These are phyloP conservation scores for Medicago ruthenica DNA, from an alignment of 306 rosid genomes.

Conservation along the genomic window DNA sequence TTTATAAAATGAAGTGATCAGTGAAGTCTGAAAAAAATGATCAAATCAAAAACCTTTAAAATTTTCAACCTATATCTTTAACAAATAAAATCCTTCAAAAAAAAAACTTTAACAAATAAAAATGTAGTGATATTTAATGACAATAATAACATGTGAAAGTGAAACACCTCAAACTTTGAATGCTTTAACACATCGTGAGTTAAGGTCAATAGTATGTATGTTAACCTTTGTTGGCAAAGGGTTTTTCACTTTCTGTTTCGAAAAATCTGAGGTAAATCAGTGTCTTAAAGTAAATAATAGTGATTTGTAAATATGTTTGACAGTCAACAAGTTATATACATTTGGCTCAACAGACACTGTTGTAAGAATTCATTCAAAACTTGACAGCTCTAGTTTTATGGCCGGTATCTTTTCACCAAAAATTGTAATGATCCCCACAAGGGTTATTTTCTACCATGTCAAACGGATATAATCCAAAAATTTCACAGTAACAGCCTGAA, in stretches of 20 bases:
- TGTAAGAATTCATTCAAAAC: no score
- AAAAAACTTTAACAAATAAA: no score
- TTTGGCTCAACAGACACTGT: no score
- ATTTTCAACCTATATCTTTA: neutral
- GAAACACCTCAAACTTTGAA: neutral
- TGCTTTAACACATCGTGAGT: neutral
- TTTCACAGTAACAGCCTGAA: neutral
- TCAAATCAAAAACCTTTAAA: neutral
- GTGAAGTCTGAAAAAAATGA: neutral
- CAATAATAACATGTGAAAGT: neutral
- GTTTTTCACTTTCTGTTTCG: neutral
- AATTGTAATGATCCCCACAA: neutral
- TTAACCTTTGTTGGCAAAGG: neutral
- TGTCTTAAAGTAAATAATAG: neutral
- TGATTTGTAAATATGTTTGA: neutral
- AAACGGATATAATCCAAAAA: slow-evolving; percentile 23
- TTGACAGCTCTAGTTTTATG: no score
- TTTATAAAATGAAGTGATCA: neutral
- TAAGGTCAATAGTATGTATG: neutral
- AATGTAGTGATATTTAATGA: neutral
- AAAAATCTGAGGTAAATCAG: neutral
- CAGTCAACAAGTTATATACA: no score
- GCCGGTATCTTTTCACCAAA: no score
- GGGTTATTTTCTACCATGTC: neutral
- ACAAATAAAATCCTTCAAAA: no score